These are phyloP conservation scores for Colletotrichum phormii DNA, from an alignment of 2,329 filamentous ascomycete species.

Conservation along the genomic window DNA sequence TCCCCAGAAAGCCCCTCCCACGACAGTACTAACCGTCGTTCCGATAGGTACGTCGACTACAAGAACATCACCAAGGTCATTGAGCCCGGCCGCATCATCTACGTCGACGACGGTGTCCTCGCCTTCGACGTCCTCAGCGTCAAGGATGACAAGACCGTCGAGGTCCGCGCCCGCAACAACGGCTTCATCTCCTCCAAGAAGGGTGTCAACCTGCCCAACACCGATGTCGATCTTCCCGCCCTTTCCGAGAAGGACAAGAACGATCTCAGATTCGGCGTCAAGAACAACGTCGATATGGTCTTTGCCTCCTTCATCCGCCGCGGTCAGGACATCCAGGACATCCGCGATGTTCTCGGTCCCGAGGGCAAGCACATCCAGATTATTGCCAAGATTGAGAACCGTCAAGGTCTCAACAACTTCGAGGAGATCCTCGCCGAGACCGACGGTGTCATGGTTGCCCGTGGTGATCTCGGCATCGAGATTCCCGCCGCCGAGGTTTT, in stretches of 20 bases:
- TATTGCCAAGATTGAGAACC: constrained; percentile 99
- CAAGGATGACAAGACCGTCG: constrained; percentile 88
- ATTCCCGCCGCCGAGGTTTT: constrained; percentile 99
- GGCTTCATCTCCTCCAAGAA: constrained; percentile 99
- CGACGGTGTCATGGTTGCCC: constrained; percentile 99
- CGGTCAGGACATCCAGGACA: constrained; percentile 91
- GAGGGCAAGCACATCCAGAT: constrained; percentile 98
- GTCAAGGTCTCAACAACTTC: constrained; percentile 99
- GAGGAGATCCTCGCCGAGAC: constrained; percentile 95
- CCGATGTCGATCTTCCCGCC: constrained; percentile 96
- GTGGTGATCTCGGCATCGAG: constrained; percentile 98
- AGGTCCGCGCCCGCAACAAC: constrained; percentile 92
- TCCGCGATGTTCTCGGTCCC: constrained; percentile 89
- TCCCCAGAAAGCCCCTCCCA: constrained; percentile 20
- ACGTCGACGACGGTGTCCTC: constrained; percentile 97
- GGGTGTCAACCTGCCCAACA: constrained; percentile 99
- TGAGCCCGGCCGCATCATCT: constrained; percentile 89
- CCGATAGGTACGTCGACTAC: constrained; percentile 90
- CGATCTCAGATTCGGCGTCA: constrained; percentile 94
- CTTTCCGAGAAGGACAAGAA: constrained; percentile 98
- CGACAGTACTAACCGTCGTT: background rate
- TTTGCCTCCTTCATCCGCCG: constrained; percentile 98
- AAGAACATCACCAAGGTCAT: constrained; percentile 99
- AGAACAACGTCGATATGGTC: constrained; percentile 99
- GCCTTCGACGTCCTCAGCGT: constrained; percentile 94